Evolutionary conservation across 192 early-diverging fungal genomes (phyloP).

Genomic region (Backusella macrospora): DNA sequence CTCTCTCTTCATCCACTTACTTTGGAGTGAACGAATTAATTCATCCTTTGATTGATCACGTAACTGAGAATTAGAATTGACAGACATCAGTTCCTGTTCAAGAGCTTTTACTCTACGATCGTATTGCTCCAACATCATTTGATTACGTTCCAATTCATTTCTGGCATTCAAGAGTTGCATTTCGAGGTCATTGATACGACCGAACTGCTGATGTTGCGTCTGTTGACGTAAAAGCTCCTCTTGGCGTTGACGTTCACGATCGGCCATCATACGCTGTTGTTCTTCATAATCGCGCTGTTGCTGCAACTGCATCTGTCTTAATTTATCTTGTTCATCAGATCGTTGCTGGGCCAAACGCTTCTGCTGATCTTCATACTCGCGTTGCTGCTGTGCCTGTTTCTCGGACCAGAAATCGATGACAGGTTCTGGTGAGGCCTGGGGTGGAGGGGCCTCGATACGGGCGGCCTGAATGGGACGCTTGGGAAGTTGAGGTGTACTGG

Average conservation of each 20-base stretch:
- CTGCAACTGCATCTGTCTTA: conserved; percentile 65
- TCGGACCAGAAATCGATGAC: conserved; percentile 68
- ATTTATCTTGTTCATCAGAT: conserved; percentile 62
- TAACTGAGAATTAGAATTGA: conserved; percentile 71
- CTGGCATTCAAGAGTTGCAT: conserved; percentile 78
- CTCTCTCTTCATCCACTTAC: conserved; percentile 35
- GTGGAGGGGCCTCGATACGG: conserved; percentile 46
- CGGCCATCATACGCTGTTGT: conserved; percentile 71
- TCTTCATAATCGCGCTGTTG: conserved; percentile 78
- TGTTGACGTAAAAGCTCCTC: conserved; percentile 81
- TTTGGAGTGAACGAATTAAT: conserved; percentile 80
- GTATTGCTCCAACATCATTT: conserved; percentile 85
- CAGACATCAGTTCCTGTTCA: conserved; percentile 79
- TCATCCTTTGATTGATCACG: conserved; percentile 84
- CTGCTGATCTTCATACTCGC: conserved; percentile 68
- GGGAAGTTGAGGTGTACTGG: conserved; percentile 66
- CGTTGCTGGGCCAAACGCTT: conserved; percentile 60
- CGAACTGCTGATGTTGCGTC: conserved; percentile 78
- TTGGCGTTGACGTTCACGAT: conserved; percentile 71
- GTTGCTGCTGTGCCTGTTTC: conserved; percentile 63
- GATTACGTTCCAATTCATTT: conserved; percentile 81
- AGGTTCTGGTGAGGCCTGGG: conserved; percentile 52
- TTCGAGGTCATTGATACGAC: conserved; percentile 77
- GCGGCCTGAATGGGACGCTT: conserved; percentile 39
- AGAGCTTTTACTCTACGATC: conserved; percentile 80